Conservation (phyloP, 2,329 filamentous ascomycete species). For the Claviceps cyperi region DNA sequence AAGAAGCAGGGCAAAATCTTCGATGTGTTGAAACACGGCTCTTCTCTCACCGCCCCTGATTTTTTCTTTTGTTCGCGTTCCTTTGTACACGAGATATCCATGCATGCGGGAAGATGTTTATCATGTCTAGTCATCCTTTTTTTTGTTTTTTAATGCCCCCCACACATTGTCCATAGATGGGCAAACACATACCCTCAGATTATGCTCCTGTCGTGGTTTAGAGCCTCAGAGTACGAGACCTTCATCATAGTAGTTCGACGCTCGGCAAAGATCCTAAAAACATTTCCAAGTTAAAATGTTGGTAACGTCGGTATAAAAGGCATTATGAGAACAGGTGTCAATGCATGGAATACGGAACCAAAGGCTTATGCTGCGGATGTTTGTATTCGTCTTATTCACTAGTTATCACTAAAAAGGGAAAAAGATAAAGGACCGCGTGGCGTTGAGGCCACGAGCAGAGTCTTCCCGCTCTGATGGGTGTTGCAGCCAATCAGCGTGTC, state of each 20-base stretch:
- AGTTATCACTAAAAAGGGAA: no score
- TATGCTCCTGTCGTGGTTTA: background rate
- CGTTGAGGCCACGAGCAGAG: no score
- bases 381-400: no score
- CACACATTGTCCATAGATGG: background rate
- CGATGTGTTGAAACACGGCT: background rate
- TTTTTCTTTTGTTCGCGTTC: background rate
- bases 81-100: background rate
- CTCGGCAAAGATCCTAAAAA: background rate
- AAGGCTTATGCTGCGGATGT: no score
- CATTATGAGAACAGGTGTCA: no score
- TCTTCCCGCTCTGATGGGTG: no score
- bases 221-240: background rate
- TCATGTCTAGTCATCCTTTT: background rate
- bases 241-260: background rate
- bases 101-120: background rate
- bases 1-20: background rate
- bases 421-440: no score
- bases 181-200: background rate
- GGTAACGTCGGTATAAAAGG: no score
- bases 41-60: background rate
- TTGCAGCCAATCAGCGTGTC: no score
- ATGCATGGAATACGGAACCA: no score
- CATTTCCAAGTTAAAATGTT: no score
- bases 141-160: background rate